Conservation (phyloP, 2,329 filamentous ascomycete species). For the Aspergillus sp. region DNA sequence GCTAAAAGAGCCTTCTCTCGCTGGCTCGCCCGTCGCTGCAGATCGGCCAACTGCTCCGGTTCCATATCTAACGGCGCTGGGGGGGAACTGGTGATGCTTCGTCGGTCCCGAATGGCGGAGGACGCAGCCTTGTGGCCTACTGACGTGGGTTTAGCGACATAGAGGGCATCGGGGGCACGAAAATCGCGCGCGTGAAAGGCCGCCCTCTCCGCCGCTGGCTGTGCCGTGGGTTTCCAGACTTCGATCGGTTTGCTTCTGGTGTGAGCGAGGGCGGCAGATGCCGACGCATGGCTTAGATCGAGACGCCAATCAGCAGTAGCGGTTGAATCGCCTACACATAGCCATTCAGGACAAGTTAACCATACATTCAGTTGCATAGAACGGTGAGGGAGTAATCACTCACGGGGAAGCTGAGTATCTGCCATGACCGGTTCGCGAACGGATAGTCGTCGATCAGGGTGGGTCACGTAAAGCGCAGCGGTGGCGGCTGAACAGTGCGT, state of each 20-base stretch:
- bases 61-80: constrained; percentile 34
- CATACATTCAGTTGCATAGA: not conserved
- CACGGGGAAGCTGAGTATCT: constrained; percentile 17
- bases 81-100: constrained; percentile 8
- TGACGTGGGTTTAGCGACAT: constrained; percentile 42
- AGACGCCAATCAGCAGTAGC: constrained; percentile 48
- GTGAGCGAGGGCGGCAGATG: constrained; percentile 61
- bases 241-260: constrained; percentile 56
- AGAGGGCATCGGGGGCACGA: constrained; percentile 29
- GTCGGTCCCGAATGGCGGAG: constrained; percentile 43
- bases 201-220: constrained; percentile 53
- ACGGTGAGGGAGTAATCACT: constrained; percentile 3
- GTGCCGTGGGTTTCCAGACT: constrained; percentile 57
- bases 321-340: constrained; percentile 20
- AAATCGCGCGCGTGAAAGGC: constrained; percentile 54
- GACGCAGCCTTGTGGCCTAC: constrained; percentile 68
- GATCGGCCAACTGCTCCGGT: constrained; percentile 57
- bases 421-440: constrained; percentile 13
- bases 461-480: constrained; percentile 51
- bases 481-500: constrained; percentile 43
- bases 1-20: constrained; percentile 62
- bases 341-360: not conserved
- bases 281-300: constrained; percentile 49
- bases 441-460: constrained; percentile 29
- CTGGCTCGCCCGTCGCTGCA: constrained; percentile 34